phyloP scores from a whole-genome alignment of 2,329 filamentous ascomycete species.

The Cryphonectria carpinicola region DNA sequence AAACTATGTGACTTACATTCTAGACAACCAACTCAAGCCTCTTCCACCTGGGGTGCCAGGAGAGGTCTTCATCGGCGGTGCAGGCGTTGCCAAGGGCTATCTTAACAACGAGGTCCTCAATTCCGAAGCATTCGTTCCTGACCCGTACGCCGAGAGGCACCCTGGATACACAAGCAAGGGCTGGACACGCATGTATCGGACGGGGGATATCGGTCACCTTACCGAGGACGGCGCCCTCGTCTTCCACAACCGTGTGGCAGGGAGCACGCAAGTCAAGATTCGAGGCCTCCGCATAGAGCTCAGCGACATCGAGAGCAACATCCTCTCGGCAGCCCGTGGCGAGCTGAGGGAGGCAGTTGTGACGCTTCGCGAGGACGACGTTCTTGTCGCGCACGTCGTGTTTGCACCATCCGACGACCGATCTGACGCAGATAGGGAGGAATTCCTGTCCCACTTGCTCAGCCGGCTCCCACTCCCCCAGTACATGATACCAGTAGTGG shows the following conservation, averaged over 20 bases:
- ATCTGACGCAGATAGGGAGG: neutral
- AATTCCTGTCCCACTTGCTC: neutral
- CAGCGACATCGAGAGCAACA: slow-evolving; percentile 34
- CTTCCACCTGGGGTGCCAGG: slow-evolving; percentile 43
- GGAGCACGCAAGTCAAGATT: slow-evolving; percentile 52
- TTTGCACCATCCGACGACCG: neutral
- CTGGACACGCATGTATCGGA: slow-evolving; percentile 42
- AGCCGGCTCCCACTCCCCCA: neutral
- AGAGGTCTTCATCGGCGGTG: slow-evolving; percentile 45
- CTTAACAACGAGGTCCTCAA: slow-evolving; percentile 31
- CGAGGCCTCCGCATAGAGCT: slow-evolving; percentile 40
- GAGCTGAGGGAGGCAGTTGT: neutral
- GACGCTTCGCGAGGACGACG: neutral
- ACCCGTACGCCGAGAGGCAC: neutral
- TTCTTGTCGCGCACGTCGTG: neutral
- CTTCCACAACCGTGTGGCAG: slow-evolving; percentile 43
- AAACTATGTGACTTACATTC: slow-evolving; percentile 24
- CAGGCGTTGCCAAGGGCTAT: slow-evolving; percentile 40
- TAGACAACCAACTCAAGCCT: slow-evolving; percentile 25
- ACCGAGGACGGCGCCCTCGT: slow-evolving; percentile 39
- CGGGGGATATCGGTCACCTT: slow-evolving; percentile 45
- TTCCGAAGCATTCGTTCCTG: neutral
- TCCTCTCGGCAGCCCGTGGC: slow-evolving; percentile 3
- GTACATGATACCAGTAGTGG: neutral
- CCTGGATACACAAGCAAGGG: neutral